Evolutionary conservation across 257 asterid genomes (phyloP).

Genomic region (Phtheirospermum japonicum): DNA sequence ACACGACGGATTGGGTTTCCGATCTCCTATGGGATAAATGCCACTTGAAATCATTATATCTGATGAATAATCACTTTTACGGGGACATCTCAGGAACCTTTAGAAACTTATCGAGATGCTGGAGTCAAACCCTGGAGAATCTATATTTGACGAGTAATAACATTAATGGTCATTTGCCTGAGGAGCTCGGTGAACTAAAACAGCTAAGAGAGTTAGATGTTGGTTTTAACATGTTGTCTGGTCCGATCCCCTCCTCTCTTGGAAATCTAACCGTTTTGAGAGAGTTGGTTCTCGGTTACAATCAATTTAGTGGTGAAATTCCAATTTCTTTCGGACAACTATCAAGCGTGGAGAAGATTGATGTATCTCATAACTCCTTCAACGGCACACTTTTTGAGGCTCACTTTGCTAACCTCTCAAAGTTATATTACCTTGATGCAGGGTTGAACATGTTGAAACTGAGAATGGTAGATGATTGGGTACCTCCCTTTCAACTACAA

Average conservation of each 20-base stretch:
- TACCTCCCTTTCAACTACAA: slow-evolving; percentile 14
- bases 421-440: background rate
- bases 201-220: too few species aligned
- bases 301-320: background rate
- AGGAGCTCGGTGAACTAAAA: too few species aligned
- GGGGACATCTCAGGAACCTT: slow-evolving; percentile 11
- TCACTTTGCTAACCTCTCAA: too few species aligned
- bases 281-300: background rate
- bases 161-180: background rate
- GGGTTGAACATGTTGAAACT: background rate
- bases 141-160: background rate
- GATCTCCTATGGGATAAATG: too few species aligned
- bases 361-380: background rate
- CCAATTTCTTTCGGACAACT: too few species aligned
- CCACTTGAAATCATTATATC: slow-evolving; percentile 3
- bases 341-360: background rate
- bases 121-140: background rate
- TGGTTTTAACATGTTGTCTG: too few species aligned
- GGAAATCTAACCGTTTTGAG: background rate
- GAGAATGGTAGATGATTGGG: background rate
- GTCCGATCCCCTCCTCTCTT: too few species aligned
- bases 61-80: background rate
- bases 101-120: slow-evolving; percentile 5
- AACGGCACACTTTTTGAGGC: background rate
- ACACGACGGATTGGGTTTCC: slow-evolving; percentile 1